Evolutionary conservation across 306 rosid species (phyloP).

Genomic region (Albizia julibrissin): DNA sequence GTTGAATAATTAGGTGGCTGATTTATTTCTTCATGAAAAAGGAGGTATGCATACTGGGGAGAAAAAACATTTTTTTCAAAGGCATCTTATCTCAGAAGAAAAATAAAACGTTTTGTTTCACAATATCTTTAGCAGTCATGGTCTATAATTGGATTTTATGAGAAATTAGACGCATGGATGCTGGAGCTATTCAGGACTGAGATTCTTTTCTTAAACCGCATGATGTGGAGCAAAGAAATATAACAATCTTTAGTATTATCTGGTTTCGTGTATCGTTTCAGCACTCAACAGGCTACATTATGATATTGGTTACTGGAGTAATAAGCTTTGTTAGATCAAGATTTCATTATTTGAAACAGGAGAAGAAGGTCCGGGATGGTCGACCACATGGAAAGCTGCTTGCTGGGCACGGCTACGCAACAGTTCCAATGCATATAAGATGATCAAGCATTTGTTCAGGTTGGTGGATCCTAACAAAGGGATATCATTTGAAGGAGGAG

Average conservation of each 20-base stretch:
- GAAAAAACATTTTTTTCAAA: too few relatives aligned
- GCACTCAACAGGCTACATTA: not conserved
- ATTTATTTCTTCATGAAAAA: not conserved
- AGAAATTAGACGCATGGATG: too few relatives aligned
- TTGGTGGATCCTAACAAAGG: conserved; percentile 75
- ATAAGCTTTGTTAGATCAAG: not conserved
- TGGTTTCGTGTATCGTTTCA: too few relatives aligned
- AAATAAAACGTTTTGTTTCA: too few relatives aligned
- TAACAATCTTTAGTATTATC: too few relatives aligned
- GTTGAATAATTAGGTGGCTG: conserved; percentile 5
- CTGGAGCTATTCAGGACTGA: too few relatives aligned
- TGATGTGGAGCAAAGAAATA: too few relatives aligned
- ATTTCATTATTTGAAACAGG: conserved; percentile 47
- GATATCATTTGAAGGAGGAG: conserved; percentile 65
- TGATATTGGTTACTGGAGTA: not conserved
- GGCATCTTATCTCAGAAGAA: too few relatives aligned
- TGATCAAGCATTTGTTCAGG: conserved; percentile 69
- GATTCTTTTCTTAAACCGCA: too few relatives aligned
- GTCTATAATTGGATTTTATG: too few relatives aligned
- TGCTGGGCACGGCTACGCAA: conserved; percentile 70
- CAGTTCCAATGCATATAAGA: conserved; percentile 60
- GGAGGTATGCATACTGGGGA: too few relatives aligned
- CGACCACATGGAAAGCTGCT: conserved; percentile 72
- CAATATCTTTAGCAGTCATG: too few relatives aligned
- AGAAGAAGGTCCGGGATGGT: conserved; percentile 92